Conservation (phyloP, 768 basidiomycete genomes). For the Dentipellis sp. region DNA sequence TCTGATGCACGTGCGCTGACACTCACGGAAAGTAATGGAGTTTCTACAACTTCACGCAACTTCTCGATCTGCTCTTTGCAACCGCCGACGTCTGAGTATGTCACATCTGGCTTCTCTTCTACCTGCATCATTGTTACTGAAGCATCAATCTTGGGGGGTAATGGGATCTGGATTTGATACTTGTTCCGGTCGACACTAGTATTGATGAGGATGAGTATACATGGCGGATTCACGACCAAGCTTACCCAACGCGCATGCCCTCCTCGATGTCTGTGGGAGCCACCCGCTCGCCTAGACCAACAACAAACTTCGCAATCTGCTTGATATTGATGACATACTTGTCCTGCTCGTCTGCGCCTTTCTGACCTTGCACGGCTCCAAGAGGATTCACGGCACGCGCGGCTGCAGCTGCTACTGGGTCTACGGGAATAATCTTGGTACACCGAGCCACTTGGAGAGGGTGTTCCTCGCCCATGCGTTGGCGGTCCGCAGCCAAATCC, state of each 20-base stretch:
- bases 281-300: slow-evolving; percentile 92
- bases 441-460: slow-evolving; percentile 95
- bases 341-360: slow-evolving; percentile 97
- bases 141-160: slow-evolving; percentile 98
- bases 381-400: slow-evolving; percentile 72
- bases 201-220: not conserved
- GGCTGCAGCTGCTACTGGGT: slow-evolving; percentile 64
- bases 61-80: slow-evolving; percentile 99
- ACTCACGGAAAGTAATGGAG: slow-evolving; percentile 84
- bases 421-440: slow-evolving; percentile 92
- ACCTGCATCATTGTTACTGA: slow-evolving; percentile 99
- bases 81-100: slow-evolving; percentile 95
- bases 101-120: slow-evolving; percentile 96
- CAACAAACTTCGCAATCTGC: slow-evolving; percentile 99
- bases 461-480: slow-evolving; percentile 87
- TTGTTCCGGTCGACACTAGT: slow-evolving; percentile 87
- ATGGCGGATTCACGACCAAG: not conserved
- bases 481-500: slow-evolving; percentile 91
- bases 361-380: slow-evolving; percentile 77
- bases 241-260: slow-evolving; percentile 99
- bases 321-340: slow-evolving; percentile 99
- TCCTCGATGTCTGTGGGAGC: slow-evolving; percentile 98
- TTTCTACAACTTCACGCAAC: slow-evolving; percentile 95
- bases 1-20: not conserved
- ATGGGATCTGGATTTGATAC: slow-evolving; percentile 97